Evolutionary conservation across 371 early-diverging fungal species (phyloP).

Genomic region (Smittium culicis): DNA sequence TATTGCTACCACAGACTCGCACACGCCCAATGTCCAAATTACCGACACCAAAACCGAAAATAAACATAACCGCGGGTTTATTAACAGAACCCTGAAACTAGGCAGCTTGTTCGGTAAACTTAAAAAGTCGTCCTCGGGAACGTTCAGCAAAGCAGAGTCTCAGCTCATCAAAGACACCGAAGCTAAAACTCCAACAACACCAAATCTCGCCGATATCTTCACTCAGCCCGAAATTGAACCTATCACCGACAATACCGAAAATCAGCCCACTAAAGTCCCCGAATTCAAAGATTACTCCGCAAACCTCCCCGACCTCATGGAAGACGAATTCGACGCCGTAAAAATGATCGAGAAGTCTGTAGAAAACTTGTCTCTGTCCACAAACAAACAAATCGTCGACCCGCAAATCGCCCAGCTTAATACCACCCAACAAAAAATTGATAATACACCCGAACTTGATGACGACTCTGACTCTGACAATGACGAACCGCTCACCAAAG

Average conservation of each 20-base stretch:
- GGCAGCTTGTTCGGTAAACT: background rate
- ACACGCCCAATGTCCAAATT: background rate
- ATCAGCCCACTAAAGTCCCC: background rate
- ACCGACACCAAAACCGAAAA: background rate
- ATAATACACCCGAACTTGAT: background rate
- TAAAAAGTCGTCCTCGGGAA: background rate
- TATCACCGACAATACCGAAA: background rate
- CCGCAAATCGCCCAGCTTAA: background rate
- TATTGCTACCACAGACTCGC: no score
- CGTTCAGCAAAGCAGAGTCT: background rate
- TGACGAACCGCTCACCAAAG: background rate
- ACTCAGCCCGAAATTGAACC: background rate
- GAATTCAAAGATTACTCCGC: background rate
- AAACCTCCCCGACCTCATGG: background rate
- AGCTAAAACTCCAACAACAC: background rate
- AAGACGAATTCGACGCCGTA: background rate
- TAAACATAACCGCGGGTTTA: background rate
- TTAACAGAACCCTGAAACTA: no score
- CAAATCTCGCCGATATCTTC: background rate
- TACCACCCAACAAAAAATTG: no score
- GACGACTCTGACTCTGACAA: background rate
- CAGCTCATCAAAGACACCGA: no score
- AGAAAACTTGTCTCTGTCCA: background rate
- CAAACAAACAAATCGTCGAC: background rate
- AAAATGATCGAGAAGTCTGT: slow-evolving; percentile 6